Base-by-base conservation (phyloP, 106 monocot genomes). In the Chionographis japonica region DNA sequence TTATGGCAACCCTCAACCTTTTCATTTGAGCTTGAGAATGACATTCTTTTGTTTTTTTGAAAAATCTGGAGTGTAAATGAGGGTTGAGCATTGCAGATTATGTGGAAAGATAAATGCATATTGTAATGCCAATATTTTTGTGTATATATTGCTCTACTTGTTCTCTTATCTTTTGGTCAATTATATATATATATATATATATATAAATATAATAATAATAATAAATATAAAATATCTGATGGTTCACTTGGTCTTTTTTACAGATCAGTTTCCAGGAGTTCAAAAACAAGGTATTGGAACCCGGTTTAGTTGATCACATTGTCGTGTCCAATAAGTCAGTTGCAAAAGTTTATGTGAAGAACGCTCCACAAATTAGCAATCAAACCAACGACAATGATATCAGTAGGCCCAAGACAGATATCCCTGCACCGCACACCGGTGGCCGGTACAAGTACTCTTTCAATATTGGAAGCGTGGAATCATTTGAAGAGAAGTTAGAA, bases 211-310 rank as follows among this genome's bases (percentile, higher is more conserved):
- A 38, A n/a, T n/a, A n/a, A n/a, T n/a, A n/a, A n/a, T n/a, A n/a
- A 60, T 62, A 15, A 40, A 61, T 37, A 18, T 68, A 11, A 0
- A 55, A 54, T 39, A 8, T 40, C 8, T 18, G 16, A 55, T 35
- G 3, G 5, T 18, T 37, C 59, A 0, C 1, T 0, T 68, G 3
- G 16, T 56, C 17, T 37, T 46, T 67, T 71, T 69, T 78, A 8
- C 93, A 98, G 98, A 98, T 98, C 68, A 98, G 98, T 70, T 98
- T 93, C 54, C 98, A 98, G 69, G 93, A 98, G 58, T 98, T 98
- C 79, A 98, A 98, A 68, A 90, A 85, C 60, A 93, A 98, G 79
- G 74, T 98, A 15, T 53, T 98, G 59, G 90, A 93, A 62, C 87
- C 92, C 58, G 90, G 98, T 65, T 81, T 93, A 63, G 98, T 98